Conservation (phyloP, 805 yeast genomes). For the Suhomyces xylopsoci region DNA sequence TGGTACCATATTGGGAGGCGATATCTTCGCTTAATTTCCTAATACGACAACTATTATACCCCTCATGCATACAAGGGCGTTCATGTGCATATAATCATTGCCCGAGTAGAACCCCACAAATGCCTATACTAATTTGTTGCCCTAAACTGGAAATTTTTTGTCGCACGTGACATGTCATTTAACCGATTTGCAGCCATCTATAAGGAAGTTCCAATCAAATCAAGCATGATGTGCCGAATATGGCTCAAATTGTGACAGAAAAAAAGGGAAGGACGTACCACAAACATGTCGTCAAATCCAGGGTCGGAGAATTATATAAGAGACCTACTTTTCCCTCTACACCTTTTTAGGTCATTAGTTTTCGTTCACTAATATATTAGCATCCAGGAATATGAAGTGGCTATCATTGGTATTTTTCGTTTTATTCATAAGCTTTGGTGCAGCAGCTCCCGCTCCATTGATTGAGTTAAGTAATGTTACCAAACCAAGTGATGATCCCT, state of each 20-base stretch:
- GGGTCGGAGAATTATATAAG: not conserved
- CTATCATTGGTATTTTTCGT: not conserved
- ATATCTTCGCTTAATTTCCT: too few species aligned
- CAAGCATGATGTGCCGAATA: not conserved
- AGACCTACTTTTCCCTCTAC: not conserved
- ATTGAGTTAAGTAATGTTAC: not conserved
- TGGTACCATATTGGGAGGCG: too few species aligned
- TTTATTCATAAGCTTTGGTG: not conserved
- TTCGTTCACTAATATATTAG: not conserved
- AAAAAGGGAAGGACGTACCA: not conserved
- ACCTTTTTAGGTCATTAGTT: not conserved
- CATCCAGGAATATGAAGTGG: not conserved
- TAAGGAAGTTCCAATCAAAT: not conserved
- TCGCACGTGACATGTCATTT: not conserved
- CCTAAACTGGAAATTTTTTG: not conserved
- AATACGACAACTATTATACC: too few species aligned
- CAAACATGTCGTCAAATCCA: not conserved
- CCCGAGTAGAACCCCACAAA: too few species aligned
- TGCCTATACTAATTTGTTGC: not conserved
- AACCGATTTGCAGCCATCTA: not conserved
- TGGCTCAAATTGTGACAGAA: not conserved
- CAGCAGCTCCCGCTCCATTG: not conserved
- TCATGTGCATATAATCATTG: too few species aligned
- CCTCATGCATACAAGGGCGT: not conserved
- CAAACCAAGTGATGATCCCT: conserved; percentile 10